Evolutionary conservation across 1,139 yeast species (phyloP).

Genomic region (Lodderomyces orthopsilosis): DNA sequence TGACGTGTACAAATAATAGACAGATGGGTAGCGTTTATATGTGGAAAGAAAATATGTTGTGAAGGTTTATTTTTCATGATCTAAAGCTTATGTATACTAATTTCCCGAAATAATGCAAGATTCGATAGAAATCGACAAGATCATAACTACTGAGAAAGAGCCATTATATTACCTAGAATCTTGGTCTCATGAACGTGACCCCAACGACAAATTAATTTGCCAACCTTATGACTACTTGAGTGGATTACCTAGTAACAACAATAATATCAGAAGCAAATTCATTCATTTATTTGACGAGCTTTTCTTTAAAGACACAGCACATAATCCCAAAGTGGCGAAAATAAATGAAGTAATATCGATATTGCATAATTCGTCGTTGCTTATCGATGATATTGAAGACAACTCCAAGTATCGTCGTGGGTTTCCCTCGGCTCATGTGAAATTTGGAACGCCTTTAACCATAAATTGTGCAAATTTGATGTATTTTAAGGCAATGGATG

Average conservation of each 20-base stretch:
- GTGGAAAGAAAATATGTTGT: not conserved
- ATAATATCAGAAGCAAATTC: constrained; percentile 28
- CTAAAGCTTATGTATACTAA: no score
- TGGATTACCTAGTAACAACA: constrained; percentile 33
- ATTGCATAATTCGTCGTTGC: constrained; percentile 29
- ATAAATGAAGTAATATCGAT: constrained; percentile 27
- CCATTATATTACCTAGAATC: not conserved
- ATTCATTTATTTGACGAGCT: constrained; percentile 29
- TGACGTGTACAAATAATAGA: not conserved
- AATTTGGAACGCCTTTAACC: constrained; percentile 75
- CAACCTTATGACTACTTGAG: constrained; percentile 30
- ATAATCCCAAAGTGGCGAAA: no score
- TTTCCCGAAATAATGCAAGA: not conserved
- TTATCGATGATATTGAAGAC: constrained; percentile 87
- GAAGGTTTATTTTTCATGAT: not conserved
- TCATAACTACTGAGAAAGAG: not conserved
- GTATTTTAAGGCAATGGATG: constrained; percentile 68
- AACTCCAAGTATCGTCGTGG: constrained; percentile 70
- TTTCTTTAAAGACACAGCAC: constrained; percentile 24
- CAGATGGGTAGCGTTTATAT: not conserved
- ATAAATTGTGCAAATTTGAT: constrained; percentile 80
- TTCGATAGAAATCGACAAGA: not conserved
- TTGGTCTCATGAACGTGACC: not conserved
- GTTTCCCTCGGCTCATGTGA: constrained; percentile 68
- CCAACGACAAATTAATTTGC: not conserved